Percentiles rank a stretch among this genome's conserved stretches.
These are phyloP conservation scores for Nannizziopsis barbatae DNA, from an alignment of 2,329 filamentous ascomycete species.

Conservation along the genomic window DNA sequence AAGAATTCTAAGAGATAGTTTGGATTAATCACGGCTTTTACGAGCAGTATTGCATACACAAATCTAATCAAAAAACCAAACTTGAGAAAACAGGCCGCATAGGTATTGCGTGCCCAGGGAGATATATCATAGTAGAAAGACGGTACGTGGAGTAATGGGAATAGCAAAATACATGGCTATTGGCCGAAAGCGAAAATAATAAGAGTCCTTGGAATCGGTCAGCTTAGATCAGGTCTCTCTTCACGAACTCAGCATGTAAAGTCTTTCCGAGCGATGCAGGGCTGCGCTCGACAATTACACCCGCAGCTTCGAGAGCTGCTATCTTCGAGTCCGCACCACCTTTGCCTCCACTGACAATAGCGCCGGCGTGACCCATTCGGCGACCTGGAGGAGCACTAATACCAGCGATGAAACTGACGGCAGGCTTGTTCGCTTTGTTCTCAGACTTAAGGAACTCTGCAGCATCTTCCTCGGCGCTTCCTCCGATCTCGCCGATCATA, in stretches of 20 bases:
- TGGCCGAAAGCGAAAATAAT: neutral
- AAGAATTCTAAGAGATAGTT: no score
- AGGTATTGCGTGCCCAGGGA: neutral
- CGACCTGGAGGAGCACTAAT: constrained; percentile 93
- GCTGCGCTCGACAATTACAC: constrained; percentile 91
- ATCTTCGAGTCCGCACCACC: constrained; percentile 98
- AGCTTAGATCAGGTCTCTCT: constrained; percentile 72
- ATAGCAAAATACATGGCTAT: constrained; percentile 5
- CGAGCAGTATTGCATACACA: neutral
- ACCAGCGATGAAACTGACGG: constrained; percentile 95
- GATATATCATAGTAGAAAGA: constrained; percentile 7
- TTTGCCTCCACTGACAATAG: constrained; percentile 95
- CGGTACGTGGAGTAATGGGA: neutral
- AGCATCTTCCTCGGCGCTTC: constrained; percentile 92
- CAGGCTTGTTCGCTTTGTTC: constrained; percentile 90
- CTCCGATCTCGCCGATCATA: constrained; percentile 99
- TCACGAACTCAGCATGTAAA: constrained; percentile 88
- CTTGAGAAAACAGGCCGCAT: neutral
- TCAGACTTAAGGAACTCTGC: constrained; percentile 88
- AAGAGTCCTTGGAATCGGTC: neutral
- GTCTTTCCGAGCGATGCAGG: constrained; percentile 87
- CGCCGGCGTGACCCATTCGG: constrained; percentile 97
- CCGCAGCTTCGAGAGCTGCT: constrained; percentile 78
- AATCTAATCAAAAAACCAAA: constrained; percentile 6
- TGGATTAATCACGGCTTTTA: no score